These are phyloP conservation scores for Gossypium thurberi DNA, from an alignment of 345 rosid species.

Conservation along the genomic window DNA sequence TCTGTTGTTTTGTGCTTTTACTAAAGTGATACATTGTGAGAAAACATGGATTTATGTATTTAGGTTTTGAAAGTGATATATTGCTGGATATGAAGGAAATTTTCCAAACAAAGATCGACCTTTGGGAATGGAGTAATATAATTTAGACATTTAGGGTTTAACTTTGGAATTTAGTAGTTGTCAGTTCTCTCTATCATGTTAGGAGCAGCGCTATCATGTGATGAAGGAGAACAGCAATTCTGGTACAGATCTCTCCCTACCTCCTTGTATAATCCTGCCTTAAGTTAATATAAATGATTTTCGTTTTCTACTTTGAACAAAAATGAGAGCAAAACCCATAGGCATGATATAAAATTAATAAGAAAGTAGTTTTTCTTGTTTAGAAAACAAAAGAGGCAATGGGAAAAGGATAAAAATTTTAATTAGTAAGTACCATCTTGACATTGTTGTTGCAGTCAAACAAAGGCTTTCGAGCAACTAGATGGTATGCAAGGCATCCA, in stretches of 20 bases:
- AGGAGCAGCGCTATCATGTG: not conserved
- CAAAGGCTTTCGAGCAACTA: constrained; percentile 86
- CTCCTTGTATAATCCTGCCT: not conserved
- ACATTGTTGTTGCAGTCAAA: constrained; percentile 93
- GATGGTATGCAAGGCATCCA: constrained; percentile 88
- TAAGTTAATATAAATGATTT: not conserved
- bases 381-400: not conserved
- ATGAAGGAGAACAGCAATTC: not conserved
- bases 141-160: not conserved
- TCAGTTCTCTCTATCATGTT: not conserved
- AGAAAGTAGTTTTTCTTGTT: not conserved
- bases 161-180: not conserved
- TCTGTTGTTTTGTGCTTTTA: not conserved
- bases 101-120: not conserved
- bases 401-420: constrained; percentile 5
- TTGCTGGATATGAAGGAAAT: not conserved
- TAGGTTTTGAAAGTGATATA: not conserved
- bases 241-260: not conserved
- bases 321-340: not conserved
- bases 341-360: not conserved
- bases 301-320: not conserved
- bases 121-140: not conserved
- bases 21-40: not conserved
- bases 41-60: not conserved
- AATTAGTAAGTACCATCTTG: constrained; percentile 62